Evolutionary conservation across 768 basidiomycete genomes (phyloP).

Genomic region (Termitomyces sp.): DNA sequence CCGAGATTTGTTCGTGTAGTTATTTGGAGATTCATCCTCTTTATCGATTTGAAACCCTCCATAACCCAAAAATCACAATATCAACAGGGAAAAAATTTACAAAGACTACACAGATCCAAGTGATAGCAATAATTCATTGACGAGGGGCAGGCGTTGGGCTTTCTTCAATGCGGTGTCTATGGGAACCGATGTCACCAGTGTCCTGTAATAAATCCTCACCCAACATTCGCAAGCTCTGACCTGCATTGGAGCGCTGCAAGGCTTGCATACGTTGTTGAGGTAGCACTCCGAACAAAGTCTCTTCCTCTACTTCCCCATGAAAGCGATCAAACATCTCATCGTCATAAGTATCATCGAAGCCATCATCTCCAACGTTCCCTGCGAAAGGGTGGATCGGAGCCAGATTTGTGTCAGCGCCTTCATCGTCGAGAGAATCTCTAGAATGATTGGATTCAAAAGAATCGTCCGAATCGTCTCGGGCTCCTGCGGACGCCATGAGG

Average conservation of each 20-base stretch:
- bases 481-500: slow-evolving; percentile 46
- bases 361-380: slow-evolving; percentile 32
- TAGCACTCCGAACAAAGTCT: slow-evolving; percentile 69
- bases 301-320: slow-evolving; percentile 41
- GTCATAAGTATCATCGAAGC: slow-evolving; percentile 48
- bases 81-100: background rate
- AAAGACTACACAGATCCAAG: background rate
- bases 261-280: slow-evolving; percentile 41
- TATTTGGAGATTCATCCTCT: background rate
- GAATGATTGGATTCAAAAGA: slow-evolving; percentile 52
- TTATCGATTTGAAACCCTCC: background rate
- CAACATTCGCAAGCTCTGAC: slow-evolving; percentile 45
- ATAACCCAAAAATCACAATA: background rate
- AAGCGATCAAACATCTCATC: slow-evolving; percentile 50
- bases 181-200: slow-evolving; percentile 55
- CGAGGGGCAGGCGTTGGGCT: slow-evolving; percentile 54
- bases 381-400: slow-evolving; percentile 62
- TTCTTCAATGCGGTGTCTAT: slow-evolving; percentile 53
- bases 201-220: slow-evolving; percentile 61
- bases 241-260: slow-evolving; percentile 12
- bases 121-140: background rate
- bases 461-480: slow-evolving; percentile 35
- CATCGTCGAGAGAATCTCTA: slow-evolving; percentile 49
- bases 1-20: background rate
- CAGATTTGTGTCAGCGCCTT: slow-evolving; percentile 31